Conservation (phyloP, 1,284 basidiomycete species). For the Volvariella volvacea region DNA sequence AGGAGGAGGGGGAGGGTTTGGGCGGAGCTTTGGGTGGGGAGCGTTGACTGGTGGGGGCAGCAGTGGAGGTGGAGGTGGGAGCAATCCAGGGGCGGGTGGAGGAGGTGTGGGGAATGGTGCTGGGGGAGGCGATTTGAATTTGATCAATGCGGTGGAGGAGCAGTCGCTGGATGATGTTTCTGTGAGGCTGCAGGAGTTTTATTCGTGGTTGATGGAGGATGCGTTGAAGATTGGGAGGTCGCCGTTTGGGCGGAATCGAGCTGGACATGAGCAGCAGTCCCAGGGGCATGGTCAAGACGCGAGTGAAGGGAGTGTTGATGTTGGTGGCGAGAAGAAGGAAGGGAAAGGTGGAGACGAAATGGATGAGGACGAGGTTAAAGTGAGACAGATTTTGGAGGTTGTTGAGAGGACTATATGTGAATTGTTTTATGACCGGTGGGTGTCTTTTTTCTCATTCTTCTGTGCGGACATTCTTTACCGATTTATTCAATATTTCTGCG, state of each 20-base stretch:
- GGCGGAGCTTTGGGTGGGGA: no score
- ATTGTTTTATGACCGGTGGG: conserved; percentile 67
- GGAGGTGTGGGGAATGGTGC: conserved; percentile 13
- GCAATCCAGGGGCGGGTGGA: conserved; percentile 11
- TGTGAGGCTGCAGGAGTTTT: conserved; percentile 69
- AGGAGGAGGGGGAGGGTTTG: conserved; percentile 6
- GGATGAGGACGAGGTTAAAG: conserved; percentile 30
- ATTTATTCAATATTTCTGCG: conserved; percentile 1
- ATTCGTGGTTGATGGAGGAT: conserved; percentile 40
- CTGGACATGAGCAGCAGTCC: no score
- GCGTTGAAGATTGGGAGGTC: conserved; percentile 17
- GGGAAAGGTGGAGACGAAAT: conserved; percentile 17
- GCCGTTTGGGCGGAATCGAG: not conserved
- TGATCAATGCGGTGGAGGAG: conserved; percentile 33
- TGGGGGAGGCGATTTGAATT: conserved; percentile 17
- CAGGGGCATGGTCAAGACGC: conserved; percentile 10
- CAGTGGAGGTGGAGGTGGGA: conserved; percentile 5
- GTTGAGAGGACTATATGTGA: conserved; percentile 68
- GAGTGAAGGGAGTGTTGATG: conserved; percentile 5
- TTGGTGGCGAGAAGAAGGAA: conserved; percentile 6
- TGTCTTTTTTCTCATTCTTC: conserved; percentile 5
- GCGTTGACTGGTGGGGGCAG: no score
- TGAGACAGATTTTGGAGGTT: conserved; percentile 56
- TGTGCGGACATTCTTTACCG: not conserved
- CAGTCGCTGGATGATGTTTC: conserved; percentile 43